Base-by-base conservation (phyloP, 2,329 filamentous ascomycete species). In the Alternaria conjuncta region DNA sequence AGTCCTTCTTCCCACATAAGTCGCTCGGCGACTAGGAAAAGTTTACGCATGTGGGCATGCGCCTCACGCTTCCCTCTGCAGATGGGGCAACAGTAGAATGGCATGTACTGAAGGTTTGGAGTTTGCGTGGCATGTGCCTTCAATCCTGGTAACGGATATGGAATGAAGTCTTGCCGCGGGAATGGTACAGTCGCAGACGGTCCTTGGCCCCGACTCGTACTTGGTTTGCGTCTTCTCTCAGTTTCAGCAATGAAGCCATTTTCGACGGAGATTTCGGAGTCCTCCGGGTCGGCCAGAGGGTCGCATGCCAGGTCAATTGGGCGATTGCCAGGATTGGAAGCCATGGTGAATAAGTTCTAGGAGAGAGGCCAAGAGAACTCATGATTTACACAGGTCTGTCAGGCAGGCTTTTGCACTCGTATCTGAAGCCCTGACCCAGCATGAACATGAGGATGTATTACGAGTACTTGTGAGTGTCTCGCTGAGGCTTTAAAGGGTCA, bases 11-110 rank as follows among this genome's bases (percentile, higher is more conserved):
- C 65, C 68, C 69, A 75, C 5, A 67, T 68, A 32, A 78, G 50
- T 20, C 73, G 67, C 51, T 77, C 71, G 2, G 75, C 73, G 10
- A 74, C 67, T 6, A 78, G 61, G 18, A 77, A 78, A 2, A 75
- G 47, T 45, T 76, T 78, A n/a, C 68, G 74, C 23, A 64, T 60
- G 45, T 77, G 72, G 2, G 68, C 45, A 3, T 70, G 73, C 15
- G 61, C 45, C 26, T 63, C 64, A 9, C 67, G 61, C 45, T 59
- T 46, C 10, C 57, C 54, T 20, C 55, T 41, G 44, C 71, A 74
- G 5, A 61, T 57, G 2, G 73, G 68, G 55, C 74, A 74, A 10
- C 60, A 58, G 26, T 72, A 70, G 11, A 56, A 54, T 12, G 53
- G 18, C 23, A 49, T 28, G 10, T 60, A 56, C 51, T 66, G 23